Base-by-base conservation (phyloP, 1,284 basidiomycete species). In the Trichosporon ovoides region DNA sequence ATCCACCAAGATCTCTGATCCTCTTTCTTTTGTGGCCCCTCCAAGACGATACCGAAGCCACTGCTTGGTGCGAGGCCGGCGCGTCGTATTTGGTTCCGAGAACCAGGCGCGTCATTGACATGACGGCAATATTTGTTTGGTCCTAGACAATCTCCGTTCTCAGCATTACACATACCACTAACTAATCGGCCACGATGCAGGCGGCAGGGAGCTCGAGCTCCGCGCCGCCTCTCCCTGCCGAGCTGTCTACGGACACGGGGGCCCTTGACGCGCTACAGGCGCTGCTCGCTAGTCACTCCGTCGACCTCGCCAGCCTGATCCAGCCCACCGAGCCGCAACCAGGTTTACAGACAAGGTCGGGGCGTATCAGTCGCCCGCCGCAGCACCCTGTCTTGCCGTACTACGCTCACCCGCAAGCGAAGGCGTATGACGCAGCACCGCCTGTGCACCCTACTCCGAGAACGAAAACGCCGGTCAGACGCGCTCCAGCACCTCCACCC, bases 1-100 rank as follows among this genome's bases (percentile, higher is more conserved):
- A 53, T 57, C 56, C 56, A 57, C 56, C 56, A 57, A 57, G 56
- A 57, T 57, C 56, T 57, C 56, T 57, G 56, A 57, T 57, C 52
- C 37, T 40, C 37, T 38, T 43, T 53, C 20, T 24, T n/a, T n/a
- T 13, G 40, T 22, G 16, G 11, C 13, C n/a, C n/a, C n/a, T n/a
- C n/a, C n/a, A n/a, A n/a, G n/a, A n/a, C n/a, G n/a, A n/a, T n/a
- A n/a, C n/a, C n/a, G n/a, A n/a, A n/a, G n/a, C n/a, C n/a, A n/a
- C n/a, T n/a, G n/a, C n/a, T n/a, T n/a, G n/a, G n/a, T n/a, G n/a
- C n/a, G n/a, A n/a, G n/a, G n/a, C n/a, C n/a, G n/a, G n/a, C 28
- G 28, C 28, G 28, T 31, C 28, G n/a, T 31, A 31, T 31, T 31
- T 31, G 28, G 28, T 31, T 31, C 28, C 28, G 28, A 31, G 9